Evolutionary conservation across 2,329 filamentous ascomycete species (phyloP).

Genomic region (Zymoseptoria passerinii): DNA sequence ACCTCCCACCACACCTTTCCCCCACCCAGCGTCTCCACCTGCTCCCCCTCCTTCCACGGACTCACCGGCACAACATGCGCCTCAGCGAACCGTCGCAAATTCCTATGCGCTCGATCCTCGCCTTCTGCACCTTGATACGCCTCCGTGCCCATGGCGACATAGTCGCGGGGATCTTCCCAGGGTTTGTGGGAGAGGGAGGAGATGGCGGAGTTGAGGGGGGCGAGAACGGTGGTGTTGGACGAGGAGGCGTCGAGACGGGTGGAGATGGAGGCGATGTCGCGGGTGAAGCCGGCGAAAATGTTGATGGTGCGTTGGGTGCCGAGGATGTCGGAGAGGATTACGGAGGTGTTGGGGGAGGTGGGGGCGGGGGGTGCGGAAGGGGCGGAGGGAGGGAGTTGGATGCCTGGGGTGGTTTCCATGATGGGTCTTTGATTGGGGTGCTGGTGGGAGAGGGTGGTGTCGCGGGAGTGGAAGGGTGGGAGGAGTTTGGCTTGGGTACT

Average conservation of each 20-base stretch:
- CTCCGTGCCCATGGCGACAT: slow-evolving; percentile 54
- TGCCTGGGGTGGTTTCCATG: slow-evolving; percentile 17
- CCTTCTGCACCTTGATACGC: slow-evolving; percentile 72
- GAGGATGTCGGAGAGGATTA: slow-evolving; percentile 78
- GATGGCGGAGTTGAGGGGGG: slow-evolving; percentile 76
- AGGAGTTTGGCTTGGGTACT: slow-evolving; percentile 3
- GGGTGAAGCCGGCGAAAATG: slow-evolving; percentile 73
- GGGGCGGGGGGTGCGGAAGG: slow-evolving; percentile 4
- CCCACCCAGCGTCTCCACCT: slow-evolving; percentile 59
- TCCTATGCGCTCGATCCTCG: slow-evolving; percentile 65
- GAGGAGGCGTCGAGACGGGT: slow-evolving; percentile 58
- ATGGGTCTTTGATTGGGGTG: slow-evolving; percentile 12
- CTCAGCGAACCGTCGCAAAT: slow-evolving; percentile 74
- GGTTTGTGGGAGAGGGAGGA: slow-evolving; percentile 73
- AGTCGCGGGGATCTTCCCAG: slow-evolving; percentile 72
- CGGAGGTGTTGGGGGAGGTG: slow-evolving; percentile 27
- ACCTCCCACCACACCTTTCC: slow-evolving; percentile 76
- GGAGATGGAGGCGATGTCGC: slow-evolving; percentile 63
- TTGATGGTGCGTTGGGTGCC: slow-evolving; percentile 70
- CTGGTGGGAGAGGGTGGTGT: slow-evolving; percentile 9
- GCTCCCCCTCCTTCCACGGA: slow-evolving; percentile 65
- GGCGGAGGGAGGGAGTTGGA: slow-evolving; percentile 16
- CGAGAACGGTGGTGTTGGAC: slow-evolving; percentile 74
- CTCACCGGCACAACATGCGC: slow-evolving; percentile 68
- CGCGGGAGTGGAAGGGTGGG: slow-evolving; percentile 11